Conservation (phyloP, 495 filamentous ascomycete genomes). For the Neurospora terricola region DNA sequence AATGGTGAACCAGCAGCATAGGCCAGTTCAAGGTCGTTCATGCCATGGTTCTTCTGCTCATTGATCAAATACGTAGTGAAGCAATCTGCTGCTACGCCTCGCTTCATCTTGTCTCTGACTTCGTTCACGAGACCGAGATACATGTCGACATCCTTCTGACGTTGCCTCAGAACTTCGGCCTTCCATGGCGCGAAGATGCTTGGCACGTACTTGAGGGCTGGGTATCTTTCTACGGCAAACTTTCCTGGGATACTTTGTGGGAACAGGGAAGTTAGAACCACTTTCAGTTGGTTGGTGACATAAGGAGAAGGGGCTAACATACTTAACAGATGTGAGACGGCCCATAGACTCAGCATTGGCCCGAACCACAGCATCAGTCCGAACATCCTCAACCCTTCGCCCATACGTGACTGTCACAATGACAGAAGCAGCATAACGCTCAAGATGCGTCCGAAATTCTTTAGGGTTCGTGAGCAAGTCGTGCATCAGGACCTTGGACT, state of each 20-base stretch:
- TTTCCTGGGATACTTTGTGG: no score
- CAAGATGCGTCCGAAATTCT: constrained; percentile 26
- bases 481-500: constrained; percentile 36
- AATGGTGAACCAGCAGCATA: constrained; percentile 50
- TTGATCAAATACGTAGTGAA: constrained; percentile 42
- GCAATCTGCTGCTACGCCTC: constrained; percentile 31
- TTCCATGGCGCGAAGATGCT: constrained; percentile 48
- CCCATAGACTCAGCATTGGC: constrained; percentile 47
- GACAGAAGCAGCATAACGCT: constrained; percentile 49
- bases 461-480: constrained; percentile 32
- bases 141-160: constrained; percentile 38
- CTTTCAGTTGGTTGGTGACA: no score
- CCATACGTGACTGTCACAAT: constrained; percentile 52
- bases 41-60: constrained; percentile 33
- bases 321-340: constrained; percentile 47
- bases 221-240: constrained; percentile 48
- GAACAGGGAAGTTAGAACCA: no score
- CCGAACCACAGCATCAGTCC: constrained; percentile 40
- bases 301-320: no score
- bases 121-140: constrained; percentile 41
- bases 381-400: constrained; percentile 43
- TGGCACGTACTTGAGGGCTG: constrained; percentile 43
- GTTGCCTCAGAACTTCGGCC: constrained; percentile 40
- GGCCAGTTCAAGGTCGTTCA: constrained; percentile 45
- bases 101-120: constrained; percentile 19